A percentile compares a stretch with the other conserved stretches of the same genome.
These are phyloP conservation scores for Westerdykella sp. DNA, from an alignment of 2,329 filamentous ascomycete genomes.

Conservation along the genomic window DNA sequence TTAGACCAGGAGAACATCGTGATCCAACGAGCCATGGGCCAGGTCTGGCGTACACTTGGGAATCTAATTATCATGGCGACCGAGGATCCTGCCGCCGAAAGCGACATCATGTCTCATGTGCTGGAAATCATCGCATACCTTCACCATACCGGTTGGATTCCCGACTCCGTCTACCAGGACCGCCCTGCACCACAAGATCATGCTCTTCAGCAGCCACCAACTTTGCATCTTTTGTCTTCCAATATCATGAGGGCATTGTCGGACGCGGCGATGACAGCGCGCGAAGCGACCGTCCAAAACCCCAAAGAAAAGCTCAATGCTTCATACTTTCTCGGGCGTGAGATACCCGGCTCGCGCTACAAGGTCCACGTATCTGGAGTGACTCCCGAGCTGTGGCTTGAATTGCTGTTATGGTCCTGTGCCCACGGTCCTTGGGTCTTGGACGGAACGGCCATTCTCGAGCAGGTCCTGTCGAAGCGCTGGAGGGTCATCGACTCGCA, in stretches of 20 bases:
- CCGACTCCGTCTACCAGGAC: constrained; percentile 42
- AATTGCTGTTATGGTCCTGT: constrained; percentile 49
- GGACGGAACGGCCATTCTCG: constrained; percentile 39
- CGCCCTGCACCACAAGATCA: constrained; percentile 27
- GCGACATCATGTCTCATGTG: constrained; percentile 39
- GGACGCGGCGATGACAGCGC: constrained; percentile 46
- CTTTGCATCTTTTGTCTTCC: constrained; percentile 43
- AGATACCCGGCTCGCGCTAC: constrained; percentile 41
- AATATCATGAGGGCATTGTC: constrained; percentile 46
- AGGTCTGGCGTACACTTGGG: constrained; percentile 44
- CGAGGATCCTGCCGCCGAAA: constrained; percentile 13
- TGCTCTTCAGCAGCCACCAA: constrained; percentile 43
- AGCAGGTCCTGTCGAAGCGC: constrained; percentile 18
- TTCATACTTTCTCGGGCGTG: constrained; percentile 38
- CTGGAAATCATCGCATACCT: constrained; percentile 45
- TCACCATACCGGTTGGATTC: constrained; percentile 44
- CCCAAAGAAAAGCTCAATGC: constrained; percentile 29
- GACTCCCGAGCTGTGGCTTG: constrained; percentile 45
- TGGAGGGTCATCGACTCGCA: constrained; percentile 40
- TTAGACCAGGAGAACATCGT: constrained; percentile 14
- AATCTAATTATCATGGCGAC: constrained; percentile 40
- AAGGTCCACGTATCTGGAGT: constrained; percentile 38
- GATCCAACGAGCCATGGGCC: constrained; percentile 37
- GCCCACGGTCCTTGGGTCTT: constrained; percentile 43
- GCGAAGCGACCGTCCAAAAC: constrained; percentile 33